These are phyloP conservation scores for Neurospora hispaniola DNA, from an alignment of 495 filamentous ascomycete species.

Conservation along the genomic window DNA sequence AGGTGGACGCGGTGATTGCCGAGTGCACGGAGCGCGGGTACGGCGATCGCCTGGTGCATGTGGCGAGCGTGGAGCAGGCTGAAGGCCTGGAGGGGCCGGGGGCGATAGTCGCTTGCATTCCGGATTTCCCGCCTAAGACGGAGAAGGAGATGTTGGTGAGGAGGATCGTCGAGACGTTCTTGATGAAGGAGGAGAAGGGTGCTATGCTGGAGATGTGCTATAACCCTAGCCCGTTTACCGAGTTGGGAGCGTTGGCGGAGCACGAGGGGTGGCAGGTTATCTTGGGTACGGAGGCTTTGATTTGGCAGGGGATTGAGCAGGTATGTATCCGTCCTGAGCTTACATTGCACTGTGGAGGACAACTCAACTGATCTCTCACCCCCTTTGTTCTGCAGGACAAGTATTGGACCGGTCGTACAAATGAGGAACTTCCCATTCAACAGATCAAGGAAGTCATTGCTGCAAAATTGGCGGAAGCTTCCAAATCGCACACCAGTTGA, in stretches of 20 bases:
- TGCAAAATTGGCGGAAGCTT: conserved; percentile 20
- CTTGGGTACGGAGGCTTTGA: conserved; percentile 58
- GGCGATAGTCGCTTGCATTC: conserved; percentile 55
- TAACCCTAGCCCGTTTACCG: conserved; percentile 57
- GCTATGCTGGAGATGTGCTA: conserved; percentile 74
- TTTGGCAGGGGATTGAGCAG: conserved; percentile 69
- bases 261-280: conserved; percentile 57
- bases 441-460: conserved; percentile 42
- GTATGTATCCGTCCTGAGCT: conserved; percentile 6
- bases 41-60: conserved; percentile 40
- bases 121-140: conserved; percentile 55
- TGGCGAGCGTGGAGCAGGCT: conserved; percentile 47
- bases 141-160: conserved; percentile 47
- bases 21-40: conserved; percentile 45
- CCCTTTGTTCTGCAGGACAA: conserved; percentile 24
- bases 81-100: conserved; percentile 44
- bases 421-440: conserved; percentile 43
- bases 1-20: conserved; percentile 52
- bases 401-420: conserved; percentile 49
- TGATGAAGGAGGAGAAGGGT: conserved; percentile 44
- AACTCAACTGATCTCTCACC: background rate
- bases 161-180: conserved; percentile 44
- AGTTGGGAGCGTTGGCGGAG: conserved; percentile 46
- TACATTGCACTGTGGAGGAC: background rate
- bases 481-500: conserved; percentile 5